These are phyloP conservation scores for Ambispora gerdemannii DNA, from an alignment of 192 early-diverging fungal genomes.

Conservation along the genomic window DNA sequence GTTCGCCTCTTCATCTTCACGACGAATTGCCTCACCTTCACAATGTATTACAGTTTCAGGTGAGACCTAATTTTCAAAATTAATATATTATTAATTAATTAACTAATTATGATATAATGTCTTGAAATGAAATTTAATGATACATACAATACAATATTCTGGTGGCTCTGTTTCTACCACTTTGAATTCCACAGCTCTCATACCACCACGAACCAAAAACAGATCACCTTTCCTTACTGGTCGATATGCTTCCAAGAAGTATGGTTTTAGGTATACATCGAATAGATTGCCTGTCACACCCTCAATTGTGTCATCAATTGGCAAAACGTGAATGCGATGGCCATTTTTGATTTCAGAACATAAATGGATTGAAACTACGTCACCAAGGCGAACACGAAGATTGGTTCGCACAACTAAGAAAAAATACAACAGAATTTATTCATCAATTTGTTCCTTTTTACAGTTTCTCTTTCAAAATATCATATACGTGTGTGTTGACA, in stretches of 20 bases:
- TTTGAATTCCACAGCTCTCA: constrained; percentile 99
- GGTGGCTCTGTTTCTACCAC: constrained; percentile 92
- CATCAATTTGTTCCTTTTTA: too few species aligned
- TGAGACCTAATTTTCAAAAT: constrained; percentile 63
- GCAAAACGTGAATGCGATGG: constrained; percentile 92
- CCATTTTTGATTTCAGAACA: constrained; percentile 98
- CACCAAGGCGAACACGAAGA: constrained; percentile 91
- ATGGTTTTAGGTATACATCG: constrained; percentile 96
- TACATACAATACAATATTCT: constrained; percentile 93
- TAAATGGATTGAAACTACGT: constrained; percentile 93
- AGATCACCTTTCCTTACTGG: constrained; percentile 93
- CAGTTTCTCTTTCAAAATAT: too few species aligned
- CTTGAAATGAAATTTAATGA: background rate
- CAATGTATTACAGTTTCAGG: constrained; percentile 98
- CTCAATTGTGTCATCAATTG: constrained; percentile 97
- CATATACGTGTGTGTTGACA: too few species aligned
- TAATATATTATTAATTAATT: background rate
- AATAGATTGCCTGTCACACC: constrained; percentile 97
- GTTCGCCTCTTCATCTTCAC: constrained; percentile 95
- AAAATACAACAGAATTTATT: too few species aligned
- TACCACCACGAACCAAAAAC: constrained; percentile 92
- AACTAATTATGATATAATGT: background rate
- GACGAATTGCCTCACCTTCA: constrained; percentile 98
- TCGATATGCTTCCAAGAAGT: constrained; percentile 97
- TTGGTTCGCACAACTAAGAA: constrained; percentile 85